A percentile compares a stretch with the other conserved stretches of the same genome.
Conservation (phyloP, 345 rosid species). For the Xanthoceras sorbifolium region DNA sequence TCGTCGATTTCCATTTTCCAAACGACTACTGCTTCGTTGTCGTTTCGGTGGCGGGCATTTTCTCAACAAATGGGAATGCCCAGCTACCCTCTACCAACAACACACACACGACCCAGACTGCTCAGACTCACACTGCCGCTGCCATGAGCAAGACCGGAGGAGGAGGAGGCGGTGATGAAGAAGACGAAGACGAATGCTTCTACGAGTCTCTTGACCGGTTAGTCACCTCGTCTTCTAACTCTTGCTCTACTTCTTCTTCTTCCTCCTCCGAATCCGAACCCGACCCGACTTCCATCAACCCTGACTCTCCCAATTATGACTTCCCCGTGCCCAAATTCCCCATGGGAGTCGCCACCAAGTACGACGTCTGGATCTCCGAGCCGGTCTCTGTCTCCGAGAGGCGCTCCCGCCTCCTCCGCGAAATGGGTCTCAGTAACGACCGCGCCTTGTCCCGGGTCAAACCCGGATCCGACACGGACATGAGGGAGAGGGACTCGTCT, state of each 20-base stretch:
- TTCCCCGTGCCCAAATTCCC: constrained; percentile 51
- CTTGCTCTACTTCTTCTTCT: constrained; percentile 68
- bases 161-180: constrained; percentile 37
- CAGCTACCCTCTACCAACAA: constrained; percentile 1
- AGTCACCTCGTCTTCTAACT: constrained; percentile 64
- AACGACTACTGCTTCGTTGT: background rate
- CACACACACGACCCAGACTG: no score
- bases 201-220: constrained; percentile 85
- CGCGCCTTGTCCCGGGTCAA: constrained; percentile 47
- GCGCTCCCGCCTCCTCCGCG: constrained; percentile 52
- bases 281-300: constrained; percentile 28
- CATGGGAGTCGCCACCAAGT: constrained; percentile 39
- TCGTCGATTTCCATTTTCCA: constrained; percentile 11
- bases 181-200: constrained; percentile 60
- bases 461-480: constrained; percentile 38
- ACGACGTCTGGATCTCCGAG: constrained; percentile 83
- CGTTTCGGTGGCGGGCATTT: constrained; percentile 40
- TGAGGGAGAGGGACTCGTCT: constrained; percentile 5
- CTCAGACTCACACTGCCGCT: background rate
- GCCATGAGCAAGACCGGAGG: constrained; percentile 36
- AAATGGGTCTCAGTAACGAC: constrained; percentile 66
- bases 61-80: constrained; percentile 54
- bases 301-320: constrained; percentile 31
- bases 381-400: constrained; percentile 80
- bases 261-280: constrained; percentile 56